Percentiles rank a stretch among this genome's conserved stretches.
phyloP scores from a whole-genome alignment of 768 basidiomycete species.

The Amanita rubescens region DNA sequence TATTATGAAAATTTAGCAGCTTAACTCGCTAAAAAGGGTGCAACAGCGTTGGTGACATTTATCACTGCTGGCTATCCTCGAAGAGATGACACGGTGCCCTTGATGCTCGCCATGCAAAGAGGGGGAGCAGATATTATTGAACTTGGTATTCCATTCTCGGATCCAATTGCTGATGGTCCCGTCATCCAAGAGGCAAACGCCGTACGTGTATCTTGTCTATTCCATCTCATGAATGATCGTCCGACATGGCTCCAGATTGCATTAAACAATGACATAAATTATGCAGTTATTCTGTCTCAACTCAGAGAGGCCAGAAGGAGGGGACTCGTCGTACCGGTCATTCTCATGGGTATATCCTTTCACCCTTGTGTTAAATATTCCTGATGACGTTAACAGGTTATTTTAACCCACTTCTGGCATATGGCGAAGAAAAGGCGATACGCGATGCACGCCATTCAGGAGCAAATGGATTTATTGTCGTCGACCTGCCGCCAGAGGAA shows the following conservation, averaged over 20 bases:
- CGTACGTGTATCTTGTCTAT: constrained; percentile 37
- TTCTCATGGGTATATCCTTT: constrained; percentile 76
- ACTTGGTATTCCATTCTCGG: constrained; percentile 91
- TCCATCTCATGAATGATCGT: neutral
- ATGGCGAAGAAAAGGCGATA: constrained; percentile 92
- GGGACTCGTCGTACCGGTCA: constrained; percentile 77
- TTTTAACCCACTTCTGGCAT: constrained; percentile 93
- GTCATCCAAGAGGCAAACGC: constrained; percentile 91
- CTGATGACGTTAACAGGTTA: constrained; percentile 54
- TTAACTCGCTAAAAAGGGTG: constrained; percentile 29
- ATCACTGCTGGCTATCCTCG: constrained; percentile 92
- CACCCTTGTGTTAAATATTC: neutral
- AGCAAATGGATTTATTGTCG: constrained; percentile 96
- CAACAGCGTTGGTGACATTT: constrained; percentile 74
- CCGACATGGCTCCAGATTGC: constrained; percentile 54
- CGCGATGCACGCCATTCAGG: constrained; percentile 85
- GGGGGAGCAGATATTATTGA: constrained; percentile 96
- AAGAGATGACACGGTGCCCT: constrained; percentile 70
- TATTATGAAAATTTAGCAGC: neutral
- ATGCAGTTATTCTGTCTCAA: constrained; percentile 62
- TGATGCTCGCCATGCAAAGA: constrained; percentile 86
- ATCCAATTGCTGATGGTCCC: constrained; percentile 94
- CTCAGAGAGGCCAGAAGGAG: constrained; percentile 72
- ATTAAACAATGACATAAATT: constrained; percentile 73
- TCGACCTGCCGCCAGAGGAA: constrained; percentile 97